Evolutionary conservation across 306 rosid genomes (phyloP).

Genomic region (Acacia melanoxylon): DNA sequence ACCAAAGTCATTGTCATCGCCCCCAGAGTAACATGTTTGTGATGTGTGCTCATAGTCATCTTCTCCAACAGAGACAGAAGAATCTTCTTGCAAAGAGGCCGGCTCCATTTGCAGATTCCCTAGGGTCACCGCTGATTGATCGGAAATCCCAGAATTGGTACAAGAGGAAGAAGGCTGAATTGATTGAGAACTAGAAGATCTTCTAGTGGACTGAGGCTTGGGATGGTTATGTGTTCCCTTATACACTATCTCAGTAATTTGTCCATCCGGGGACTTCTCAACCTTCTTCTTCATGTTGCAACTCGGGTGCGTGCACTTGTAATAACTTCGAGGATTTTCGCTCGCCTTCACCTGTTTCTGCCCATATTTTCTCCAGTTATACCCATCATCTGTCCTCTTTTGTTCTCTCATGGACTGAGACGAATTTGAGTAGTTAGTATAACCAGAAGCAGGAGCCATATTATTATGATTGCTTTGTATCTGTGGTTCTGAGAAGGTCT

Average conservation of each 20-base stretch:
- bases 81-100: conserved; percentile 59
- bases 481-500: conserved; percentile 44
- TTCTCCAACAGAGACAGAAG: conserved; percentile 75
- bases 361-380: conserved; percentile 93
- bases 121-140: conserved; percentile 50
- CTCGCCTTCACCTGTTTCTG: conserved; percentile 96
- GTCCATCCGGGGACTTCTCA: conserved; percentile 81
- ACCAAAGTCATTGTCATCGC: conserved; percentile 56
- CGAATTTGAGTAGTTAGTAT: conserved; percentile 25
- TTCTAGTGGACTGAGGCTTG: conserved; percentile 73
- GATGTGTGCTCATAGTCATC: conserved; percentile 73
- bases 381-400: conserved; percentile 75
- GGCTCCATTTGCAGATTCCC: conserved; percentile 45
- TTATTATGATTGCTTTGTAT: conserved; percentile 14
- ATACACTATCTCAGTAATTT: conserved; percentile 87
- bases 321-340: conserved; percentile 90
- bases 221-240: conserved; percentile 88
- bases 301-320: conserved; percentile 70
- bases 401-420: conserved; percentile 55
- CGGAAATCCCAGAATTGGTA: conserved; percentile 55
- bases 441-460: conserved; percentile 39
- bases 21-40: conserved; percentile 57
- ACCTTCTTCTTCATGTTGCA: conserved; percentile 92
- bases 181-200: conserved; percentile 51
- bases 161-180: conserved; percentile 51